A percentile compares a stretch with the other conserved stretches of the same genome.
These are phyloP conservation scores for Cryphonectria parasitica DNA, from an alignment of 2,329 filamentous ascomycete species.

Conservation along the genomic window DNA sequence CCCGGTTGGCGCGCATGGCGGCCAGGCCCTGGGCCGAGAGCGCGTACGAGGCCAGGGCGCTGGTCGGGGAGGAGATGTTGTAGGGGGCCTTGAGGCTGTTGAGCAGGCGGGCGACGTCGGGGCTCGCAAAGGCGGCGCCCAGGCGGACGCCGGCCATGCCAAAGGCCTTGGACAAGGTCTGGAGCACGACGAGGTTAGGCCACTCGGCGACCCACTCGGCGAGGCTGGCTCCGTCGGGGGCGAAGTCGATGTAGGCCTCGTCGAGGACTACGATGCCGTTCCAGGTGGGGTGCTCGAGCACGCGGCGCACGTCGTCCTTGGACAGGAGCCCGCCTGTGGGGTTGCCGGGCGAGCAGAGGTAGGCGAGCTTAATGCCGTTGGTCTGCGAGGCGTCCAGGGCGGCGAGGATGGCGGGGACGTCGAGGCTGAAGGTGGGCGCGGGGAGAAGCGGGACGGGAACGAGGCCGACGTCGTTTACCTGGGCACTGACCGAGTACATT, in stretches of 20 bases:
- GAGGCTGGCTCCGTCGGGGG: conserved; percentile 72
- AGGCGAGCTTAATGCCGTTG: conserved; percentile 79
- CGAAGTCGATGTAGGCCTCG: conserved; percentile 96
- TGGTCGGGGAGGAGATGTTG: conserved; percentile 89
- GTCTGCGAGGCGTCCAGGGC: conserved; percentile 56
- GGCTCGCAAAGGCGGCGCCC: conserved; percentile 79
- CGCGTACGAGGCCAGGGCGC: conserved; percentile 75
- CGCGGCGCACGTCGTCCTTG: conserved; percentile 71
- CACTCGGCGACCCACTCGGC: conserved; percentile 91
- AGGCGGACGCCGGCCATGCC: conserved; percentile 92
- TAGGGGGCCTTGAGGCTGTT: conserved; percentile 97
- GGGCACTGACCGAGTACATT: conserved; percentile 95
- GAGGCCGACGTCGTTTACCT: conserved; percentile 88
- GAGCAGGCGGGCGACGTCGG: conserved; percentile 75
- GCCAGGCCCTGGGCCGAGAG: conserved; percentile 68
- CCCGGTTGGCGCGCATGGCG: conserved; percentile 72
- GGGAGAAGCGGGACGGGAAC: conserved; percentile 82
- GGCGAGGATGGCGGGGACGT: conserved; percentile 69
- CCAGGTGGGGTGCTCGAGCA: conserved; percentile 88
- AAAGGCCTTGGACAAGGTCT: conserved; percentile 97
- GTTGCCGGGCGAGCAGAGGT: conserved; percentile 94
- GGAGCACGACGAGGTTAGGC: conserved; percentile 96
- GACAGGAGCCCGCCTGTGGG: conserved; percentile 80
- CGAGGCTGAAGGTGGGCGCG: conserved; percentile 73
- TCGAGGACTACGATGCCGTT: conserved; percentile 93